These are phyloP conservation scores for Tricholoma saponaceum DNA, from an alignment of 768 basidiomycete genomes.

Conservation along the genomic window DNA sequence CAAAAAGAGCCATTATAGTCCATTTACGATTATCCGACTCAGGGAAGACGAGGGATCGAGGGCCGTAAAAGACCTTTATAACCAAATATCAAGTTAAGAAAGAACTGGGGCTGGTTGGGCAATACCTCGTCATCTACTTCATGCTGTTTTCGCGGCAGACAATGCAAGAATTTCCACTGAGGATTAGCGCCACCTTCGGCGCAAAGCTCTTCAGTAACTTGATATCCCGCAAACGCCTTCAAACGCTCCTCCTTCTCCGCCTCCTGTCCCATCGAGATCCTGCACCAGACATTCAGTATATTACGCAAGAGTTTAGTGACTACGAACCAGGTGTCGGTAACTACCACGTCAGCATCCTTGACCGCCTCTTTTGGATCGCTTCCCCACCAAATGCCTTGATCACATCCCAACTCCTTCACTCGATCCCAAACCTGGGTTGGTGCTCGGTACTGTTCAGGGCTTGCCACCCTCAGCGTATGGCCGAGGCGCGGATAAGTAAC, in stretches of 20 bases:
- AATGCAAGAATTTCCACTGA: constrained; percentile 95
- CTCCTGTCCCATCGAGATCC: constrained; percentile 99
- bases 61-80: constrained; percentile 84
- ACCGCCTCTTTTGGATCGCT: constrained; percentile 84
- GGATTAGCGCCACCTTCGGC: constrained; percentile 75
- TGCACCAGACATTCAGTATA: constrained; percentile 21
- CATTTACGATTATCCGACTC: constrained; percentile 97
- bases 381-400: constrained; percentile 70
- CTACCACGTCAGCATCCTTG: constrained; percentile 85
- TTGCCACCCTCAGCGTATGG: constrained; percentile 80
- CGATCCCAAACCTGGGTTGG: constrained; percentile 77
- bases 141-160: constrained; percentile 85
- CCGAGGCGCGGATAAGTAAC: constrained; percentile 92
- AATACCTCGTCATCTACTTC: constrained; percentile 95
- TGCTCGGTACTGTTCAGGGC: constrained; percentile 70
- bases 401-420: constrained; percentile 71
- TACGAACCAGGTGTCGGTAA: constrained; percentile 92
- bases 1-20: constrained; percentile 92
- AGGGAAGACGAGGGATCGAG: constrained; percentile 86
- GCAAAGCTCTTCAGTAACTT: constrained; percentile 89
- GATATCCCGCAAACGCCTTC: constrained; percentile 86
- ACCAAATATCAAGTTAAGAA: constrained; percentile 1
- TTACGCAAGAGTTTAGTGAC: background rate
- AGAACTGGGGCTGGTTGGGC: constrained; percentile 9
- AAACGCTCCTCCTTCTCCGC: constrained; percentile 85